These are phyloP conservation scores for Phytophthora rubi DNA, from an alignment of 352 stramenopile genomes.

Conservation along the genomic window DNA sequence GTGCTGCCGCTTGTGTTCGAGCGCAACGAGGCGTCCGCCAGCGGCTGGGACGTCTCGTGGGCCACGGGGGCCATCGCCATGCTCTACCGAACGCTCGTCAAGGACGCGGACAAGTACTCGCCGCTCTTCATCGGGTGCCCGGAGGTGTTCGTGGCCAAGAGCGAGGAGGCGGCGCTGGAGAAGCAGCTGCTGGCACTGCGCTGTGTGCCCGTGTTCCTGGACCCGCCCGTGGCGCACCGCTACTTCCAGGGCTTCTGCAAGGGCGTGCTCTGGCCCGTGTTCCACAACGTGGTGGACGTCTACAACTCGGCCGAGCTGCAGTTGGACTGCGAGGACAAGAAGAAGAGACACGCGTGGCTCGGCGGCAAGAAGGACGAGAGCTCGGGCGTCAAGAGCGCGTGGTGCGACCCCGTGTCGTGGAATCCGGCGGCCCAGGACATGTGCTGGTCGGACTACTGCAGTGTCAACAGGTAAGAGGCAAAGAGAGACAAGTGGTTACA, in stretches of 20 bases:
- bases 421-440: conserved; percentile 79
- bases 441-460: conserved; percentile 84
- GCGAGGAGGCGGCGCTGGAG: conserved; percentile 70
- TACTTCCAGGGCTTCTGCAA: conserved; percentile 97
- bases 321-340: conserved; percentile 49
- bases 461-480: conserved; percentile 54
- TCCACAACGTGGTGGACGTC: conserved; percentile 97
- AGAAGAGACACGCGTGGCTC: conserved; percentile 19
- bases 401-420: conserved; percentile 76
- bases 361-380: conserved; percentile 16
- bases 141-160: conserved; percentile 69
- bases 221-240: conserved; percentile 80
- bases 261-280: conserved; percentile 96
- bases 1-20: conserved; percentile 80
- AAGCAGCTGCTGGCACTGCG: conserved; percentile 88
- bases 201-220: conserved; percentile 96
- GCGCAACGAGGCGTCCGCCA: conserved; percentile 42
- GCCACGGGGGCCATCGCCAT: conserved; percentile 76
- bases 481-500: not conserved
- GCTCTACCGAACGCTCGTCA: conserved; percentile 80
- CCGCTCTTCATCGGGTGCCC: conserved; percentile 79
- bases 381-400: conserved; percentile 34
- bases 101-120: conserved; percentile 53
- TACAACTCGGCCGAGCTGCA: conserved; percentile 88
- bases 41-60: conserved; percentile 70